These are phyloP conservation scores for Trichoderma sp. DNA, from an alignment of 2,329 filamentous ascomycete species.

Conservation along the genomic window DNA sequence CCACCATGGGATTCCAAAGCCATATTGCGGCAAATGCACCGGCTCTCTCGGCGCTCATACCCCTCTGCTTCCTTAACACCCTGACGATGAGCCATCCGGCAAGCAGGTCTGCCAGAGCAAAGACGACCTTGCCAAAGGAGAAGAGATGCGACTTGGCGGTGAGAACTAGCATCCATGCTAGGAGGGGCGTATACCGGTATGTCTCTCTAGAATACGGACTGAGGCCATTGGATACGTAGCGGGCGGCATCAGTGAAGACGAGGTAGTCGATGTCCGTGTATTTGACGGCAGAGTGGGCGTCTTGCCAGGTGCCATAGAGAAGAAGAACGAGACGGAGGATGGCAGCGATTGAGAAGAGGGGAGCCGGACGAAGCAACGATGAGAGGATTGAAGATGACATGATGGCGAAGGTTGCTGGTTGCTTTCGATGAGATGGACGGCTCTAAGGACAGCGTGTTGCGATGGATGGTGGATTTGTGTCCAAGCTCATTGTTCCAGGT, in stretches of 20 bases:
- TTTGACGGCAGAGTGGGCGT: constrained; percentile 86
- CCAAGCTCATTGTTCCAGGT: not conserved
- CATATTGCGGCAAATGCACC: constrained; percentile 81
- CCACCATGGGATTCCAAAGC: constrained; percentile 97
- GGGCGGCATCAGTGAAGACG: constrained; percentile 93
- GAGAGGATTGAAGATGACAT: constrained; percentile 19
- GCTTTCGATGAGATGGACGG: not conserved
- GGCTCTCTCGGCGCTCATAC: constrained; percentile 53
- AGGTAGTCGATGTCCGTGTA: constrained; percentile 99
- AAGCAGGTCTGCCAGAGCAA: constrained; percentile 77
- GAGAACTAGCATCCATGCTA: constrained; percentile 87
- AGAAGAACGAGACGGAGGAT: constrained; percentile 71
- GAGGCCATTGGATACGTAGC: constrained; percentile 62
- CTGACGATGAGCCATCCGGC: constrained; percentile 73
- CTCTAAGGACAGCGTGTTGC: constrained; percentile 18
- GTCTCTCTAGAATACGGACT: constrained; percentile 89
- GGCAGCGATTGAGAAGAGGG: constrained; percentile 56
- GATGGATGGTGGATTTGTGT: not conserved
- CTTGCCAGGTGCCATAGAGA: constrained; percentile 88
- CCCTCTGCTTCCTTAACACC: constrained; percentile 35
- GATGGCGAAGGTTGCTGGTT: constrained; percentile 19
- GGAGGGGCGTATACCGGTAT: constrained; percentile 91
- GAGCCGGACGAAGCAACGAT: constrained; percentile 34
- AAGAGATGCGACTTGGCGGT: constrained; percentile 65
- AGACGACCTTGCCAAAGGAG: constrained; percentile 82